These are phyloP conservation scores for Candida fluviatilis DNA, from an alignment of 805 yeast species.

Conservation along the genomic window DNA sequence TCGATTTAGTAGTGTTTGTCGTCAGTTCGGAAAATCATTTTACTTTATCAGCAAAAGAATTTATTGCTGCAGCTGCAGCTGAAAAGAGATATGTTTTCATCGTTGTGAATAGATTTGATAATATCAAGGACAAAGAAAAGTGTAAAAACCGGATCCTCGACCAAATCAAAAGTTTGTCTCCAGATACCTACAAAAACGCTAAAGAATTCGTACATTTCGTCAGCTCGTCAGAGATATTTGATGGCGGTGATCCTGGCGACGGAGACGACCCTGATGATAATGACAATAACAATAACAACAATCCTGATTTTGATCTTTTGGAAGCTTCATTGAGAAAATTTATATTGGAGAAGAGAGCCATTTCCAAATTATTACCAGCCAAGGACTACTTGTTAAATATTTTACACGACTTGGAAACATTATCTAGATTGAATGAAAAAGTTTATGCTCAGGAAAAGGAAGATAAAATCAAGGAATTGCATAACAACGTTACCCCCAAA, in stretches of 20 bases:
- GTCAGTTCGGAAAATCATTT: conserved; percentile 95
- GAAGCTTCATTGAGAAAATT: conserved; percentile 84
- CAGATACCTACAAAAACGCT: conserved; percentile 86
- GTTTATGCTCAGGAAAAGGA: conserved; percentile 48
- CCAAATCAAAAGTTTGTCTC: conserved; percentile 81
- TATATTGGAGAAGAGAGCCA: conserved; percentile 81
- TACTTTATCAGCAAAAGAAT: conserved; percentile 91
- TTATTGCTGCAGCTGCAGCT: conserved; percentile 81
- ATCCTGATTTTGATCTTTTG: conserved; percentile 74
- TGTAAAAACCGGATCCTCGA: conserved; percentile 75
- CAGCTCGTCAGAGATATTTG: conserved; percentile 53
- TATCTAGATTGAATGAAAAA: conserved; percentile 62
- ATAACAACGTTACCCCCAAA: conserved; percentile 53
- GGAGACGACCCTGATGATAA: conserved; percentile 29
- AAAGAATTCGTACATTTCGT: conserved; percentile 93
- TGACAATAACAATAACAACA: conserved; percentile 26
- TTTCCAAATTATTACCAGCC: conserved; percentile 89
- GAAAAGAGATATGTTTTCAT: conserved; percentile 91
- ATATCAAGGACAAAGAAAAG: conserved; percentile 72
- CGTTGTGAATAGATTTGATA: conserved; percentile 90
- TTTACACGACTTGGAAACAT: conserved; percentile 55
- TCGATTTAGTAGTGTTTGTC: conserved; percentile 92
- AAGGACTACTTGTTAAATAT: conserved; percentile 77
- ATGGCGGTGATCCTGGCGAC: conserved; percentile 26
- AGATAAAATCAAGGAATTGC: conserved; percentile 45